These are phyloP conservation scores for Metschnikowia baotianmanensis DNA, from an alignment of 805 yeast species.

Conservation along the genomic window DNA sequence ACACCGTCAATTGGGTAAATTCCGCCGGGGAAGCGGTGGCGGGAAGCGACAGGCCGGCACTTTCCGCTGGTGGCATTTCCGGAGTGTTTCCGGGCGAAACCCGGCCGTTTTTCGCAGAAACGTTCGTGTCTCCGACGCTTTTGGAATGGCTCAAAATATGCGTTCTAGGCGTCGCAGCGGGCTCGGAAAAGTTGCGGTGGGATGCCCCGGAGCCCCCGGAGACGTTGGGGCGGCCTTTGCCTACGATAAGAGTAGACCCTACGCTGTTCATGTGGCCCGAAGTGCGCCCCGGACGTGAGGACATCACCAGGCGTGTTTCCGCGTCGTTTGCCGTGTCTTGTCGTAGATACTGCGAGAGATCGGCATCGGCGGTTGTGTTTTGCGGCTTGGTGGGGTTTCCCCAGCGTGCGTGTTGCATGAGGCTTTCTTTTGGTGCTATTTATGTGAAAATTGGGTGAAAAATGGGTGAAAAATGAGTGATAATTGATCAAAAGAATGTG, in stretches of 20 bases:
- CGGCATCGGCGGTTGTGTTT: slow-evolving; percentile 1
- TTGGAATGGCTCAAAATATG: slow-evolving; percentile 1
- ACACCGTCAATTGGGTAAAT: slow-evolving; percentile 40
- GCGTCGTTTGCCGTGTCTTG: slow-evolving; percentile 5
- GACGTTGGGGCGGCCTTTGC: slow-evolving; percentile 4
- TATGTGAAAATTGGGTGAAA: no score
- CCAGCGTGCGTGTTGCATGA: slow-evolving; percentile 15
- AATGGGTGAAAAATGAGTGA: no score
- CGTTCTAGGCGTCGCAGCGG: slow-evolving; percentile 1
- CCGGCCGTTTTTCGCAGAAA: no score
- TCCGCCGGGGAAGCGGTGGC: slow-evolving; percentile 4
- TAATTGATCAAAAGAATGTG: no score
- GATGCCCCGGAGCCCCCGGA: not conserved
- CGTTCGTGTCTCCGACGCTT: slow-evolving; percentile 6
- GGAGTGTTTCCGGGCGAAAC: no score
- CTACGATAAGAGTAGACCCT: slow-evolving; percentile 20
- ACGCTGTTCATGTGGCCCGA: slow-evolving; percentile 19
- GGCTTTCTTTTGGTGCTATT: no score
- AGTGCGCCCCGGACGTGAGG: slow-evolving; percentile 10
- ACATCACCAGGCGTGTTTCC: slow-evolving; percentile 3
- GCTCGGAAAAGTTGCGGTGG: slow-evolving; percentile 8
- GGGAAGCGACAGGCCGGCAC: no score
- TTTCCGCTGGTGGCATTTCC: not conserved
- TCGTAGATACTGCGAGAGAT: slow-evolving; percentile 17
- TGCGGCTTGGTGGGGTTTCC: not conserved